Base-by-base conservation (phyloP, 495 filamentous ascomycete species). In the Friedmanniomyces simplex region DNA sequence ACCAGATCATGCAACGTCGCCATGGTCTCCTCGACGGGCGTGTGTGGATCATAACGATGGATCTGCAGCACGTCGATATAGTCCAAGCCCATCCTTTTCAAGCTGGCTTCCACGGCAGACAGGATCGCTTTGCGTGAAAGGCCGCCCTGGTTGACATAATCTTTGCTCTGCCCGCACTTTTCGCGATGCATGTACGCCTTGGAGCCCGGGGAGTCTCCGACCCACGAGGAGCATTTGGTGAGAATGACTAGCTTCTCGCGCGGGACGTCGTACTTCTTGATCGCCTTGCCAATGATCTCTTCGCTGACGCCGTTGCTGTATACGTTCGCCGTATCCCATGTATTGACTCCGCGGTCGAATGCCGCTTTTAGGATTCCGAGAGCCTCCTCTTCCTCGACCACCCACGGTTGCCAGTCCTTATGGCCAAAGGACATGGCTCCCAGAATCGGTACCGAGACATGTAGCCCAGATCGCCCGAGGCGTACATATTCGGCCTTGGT, bases 41-140 rank as follows among this genome's bases (percentile, higher is more conserved):
- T 79, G 6, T 69, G 67, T 0, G 65, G 59, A 63, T 88, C 85
- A 56, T 76, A 79, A 18, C 85, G 74, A 59, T 93, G 87, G 58
- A 89, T 87, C 67, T 87, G 83, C 46, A 89, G 75, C 25, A 89
- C 68, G 63, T 91, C 87, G 63, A 89, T 79, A 62, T 89, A 89
- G 25, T 71, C 68, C 0, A 83, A 81, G 21, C 74, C 80, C 1
- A 91, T 74, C 5, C 86, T 75, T 54, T 75, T 62, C n/a, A 89
- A 73, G 37, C 79, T 82, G 14, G 79, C 83, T 53, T 89, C 77
- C 34, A 89, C 81, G 20, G 83, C 79, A 52, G 82, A 80, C 66
- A 90, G 82, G 63, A 90, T 87, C 36, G 62, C 57, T 24, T 60
- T 62, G 14, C 69, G 53, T 18, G 60, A 64, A 4, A 71, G 46